Evolutionary conservation across 768 basidiomycete species (phyloP).

Genomic region (Boletus tomentosulus): DNA sequence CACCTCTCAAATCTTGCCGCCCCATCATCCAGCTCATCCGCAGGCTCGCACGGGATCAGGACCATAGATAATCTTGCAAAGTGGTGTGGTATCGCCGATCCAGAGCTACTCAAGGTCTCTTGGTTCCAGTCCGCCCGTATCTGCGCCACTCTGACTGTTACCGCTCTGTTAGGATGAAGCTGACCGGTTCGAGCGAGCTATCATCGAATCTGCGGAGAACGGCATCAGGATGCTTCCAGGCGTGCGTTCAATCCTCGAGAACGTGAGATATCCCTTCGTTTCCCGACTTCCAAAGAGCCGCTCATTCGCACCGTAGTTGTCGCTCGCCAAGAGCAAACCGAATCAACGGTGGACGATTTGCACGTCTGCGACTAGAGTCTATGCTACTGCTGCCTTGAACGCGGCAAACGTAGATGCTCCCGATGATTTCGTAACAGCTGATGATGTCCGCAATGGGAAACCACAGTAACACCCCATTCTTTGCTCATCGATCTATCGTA

Average conservation of each 20-base stretch:
- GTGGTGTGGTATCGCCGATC: conserved; percentile 66
- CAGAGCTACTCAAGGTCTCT: conserved; percentile 63
- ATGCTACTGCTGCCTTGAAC: conserved; percentile 68
- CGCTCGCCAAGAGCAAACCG: conserved; percentile 31
- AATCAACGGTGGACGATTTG: conserved; percentile 83
- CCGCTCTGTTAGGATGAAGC: conserved; percentile 53
- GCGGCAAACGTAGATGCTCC: conserved; percentile 65
- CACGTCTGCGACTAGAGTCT: conserved; percentile 75
- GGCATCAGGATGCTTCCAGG: conserved; percentile 76
- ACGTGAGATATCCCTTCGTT: conserved; percentile 34
- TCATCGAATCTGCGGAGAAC: conserved; percentile 55
- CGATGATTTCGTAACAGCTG: conserved; percentile 74
- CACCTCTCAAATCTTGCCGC: background rate
- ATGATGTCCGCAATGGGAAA: conserved; percentile 80
- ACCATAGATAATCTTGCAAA: conserved; percentile 76
- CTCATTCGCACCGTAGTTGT: conserved; percentile 25
- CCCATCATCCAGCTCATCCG: background rate
- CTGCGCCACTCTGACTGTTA: conserved; percentile 1
- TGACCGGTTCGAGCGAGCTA: conserved; percentile 74
- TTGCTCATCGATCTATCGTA: background rate
- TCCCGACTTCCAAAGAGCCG: background rate
- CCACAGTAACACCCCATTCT: conserved; percentile 47
- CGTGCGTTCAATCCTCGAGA: conserved; percentile 52
- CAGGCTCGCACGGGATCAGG: conserved; percentile 79
- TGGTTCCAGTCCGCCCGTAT: background rate